Evolutionary conservation across 176 grass and related monocot species (phyloP).

Genomic region (Zea mays): DNA sequence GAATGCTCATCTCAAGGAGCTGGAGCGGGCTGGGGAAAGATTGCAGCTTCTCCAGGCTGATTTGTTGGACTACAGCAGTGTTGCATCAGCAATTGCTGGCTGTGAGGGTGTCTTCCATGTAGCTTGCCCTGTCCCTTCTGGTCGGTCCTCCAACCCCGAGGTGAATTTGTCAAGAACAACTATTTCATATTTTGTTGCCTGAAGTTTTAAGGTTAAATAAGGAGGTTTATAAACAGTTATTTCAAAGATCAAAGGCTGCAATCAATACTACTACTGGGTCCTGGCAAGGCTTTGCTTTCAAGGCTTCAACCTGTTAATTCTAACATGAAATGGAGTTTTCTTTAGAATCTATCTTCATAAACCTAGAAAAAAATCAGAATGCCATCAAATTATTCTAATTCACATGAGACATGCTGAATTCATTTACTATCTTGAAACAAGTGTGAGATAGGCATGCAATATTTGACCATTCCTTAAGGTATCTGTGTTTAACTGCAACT

Average conservation of each 20-base stretch:
- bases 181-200: neutral
- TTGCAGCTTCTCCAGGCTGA: slow-evolving; percentile 64
- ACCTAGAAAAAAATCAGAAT: neutral
- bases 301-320: neutral
- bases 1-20: slow-evolving; percentile 60
- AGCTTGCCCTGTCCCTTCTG: slow-evolving; percentile 62
- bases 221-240: neutral
- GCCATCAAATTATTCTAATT: neutral
- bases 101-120: slow-evolving; percentile 80
- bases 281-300: neutral
- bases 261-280: neutral
- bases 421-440: neutral
- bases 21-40: slow-evolving; percentile 51
- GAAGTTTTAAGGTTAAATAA: neutral
- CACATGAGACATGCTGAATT: neutral
- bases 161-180: slow-evolving; percentile 25
- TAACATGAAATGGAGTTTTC: neutral
- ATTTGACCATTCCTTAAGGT: neutral
- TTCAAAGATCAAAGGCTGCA: neutral
- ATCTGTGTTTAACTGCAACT: neutral
- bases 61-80: slow-evolving; percentile 54
- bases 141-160: slow-evolving; percentile 61
- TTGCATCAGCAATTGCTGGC: slow-evolving; percentile 46
- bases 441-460: neutral
- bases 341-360: neutral